Conservation (phyloP, 768 basidiomycete genomes). For the Naganishia friedmannii region DNA sequence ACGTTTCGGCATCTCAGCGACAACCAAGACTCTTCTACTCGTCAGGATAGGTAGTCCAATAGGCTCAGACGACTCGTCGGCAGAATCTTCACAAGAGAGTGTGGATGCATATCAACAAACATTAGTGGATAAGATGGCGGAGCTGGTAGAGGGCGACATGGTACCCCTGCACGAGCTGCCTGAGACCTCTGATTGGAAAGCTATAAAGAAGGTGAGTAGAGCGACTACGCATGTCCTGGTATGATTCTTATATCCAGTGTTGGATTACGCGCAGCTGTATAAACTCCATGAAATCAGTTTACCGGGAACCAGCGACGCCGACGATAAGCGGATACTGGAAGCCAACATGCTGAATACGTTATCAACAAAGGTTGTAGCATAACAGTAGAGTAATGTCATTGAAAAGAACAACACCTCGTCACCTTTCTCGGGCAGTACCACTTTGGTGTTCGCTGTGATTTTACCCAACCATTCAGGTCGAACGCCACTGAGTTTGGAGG, state of each 20-base stretch:
- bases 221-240: background rate
- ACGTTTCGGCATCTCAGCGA: conserved; percentile 76
- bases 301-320: conserved; percentile 31
- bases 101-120: conserved; percentile 49
- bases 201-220: conserved; percentile 67
- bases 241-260: background rate
- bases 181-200: conserved; percentile 61
- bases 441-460: too few species aligned
- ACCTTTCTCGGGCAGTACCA: too few species aligned
- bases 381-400: background rate
- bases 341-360: conserved; percentile 73
- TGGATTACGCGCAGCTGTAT: conserved; percentile 62
- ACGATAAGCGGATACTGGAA: conserved; percentile 58
- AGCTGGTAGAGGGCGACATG: conserved; percentile 62
- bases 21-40: conserved; percentile 65
- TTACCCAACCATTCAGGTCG: too few species aligned
- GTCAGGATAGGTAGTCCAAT: conserved; percentile 59
- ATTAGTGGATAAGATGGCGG: conserved; percentile 59
- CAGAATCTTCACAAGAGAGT: conserved; percentile 42
- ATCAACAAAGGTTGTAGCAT: conserved; percentile 71
- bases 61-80: background rate
- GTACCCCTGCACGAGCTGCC: conserved; percentile 56
- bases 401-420: background rate
- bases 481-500: too few species aligned
- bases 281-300: conserved; percentile 62